phyloP scores from a whole-genome alignment of 2,329 filamentous ascomycete genomes.

The Fusarium metavorans region DNA sequence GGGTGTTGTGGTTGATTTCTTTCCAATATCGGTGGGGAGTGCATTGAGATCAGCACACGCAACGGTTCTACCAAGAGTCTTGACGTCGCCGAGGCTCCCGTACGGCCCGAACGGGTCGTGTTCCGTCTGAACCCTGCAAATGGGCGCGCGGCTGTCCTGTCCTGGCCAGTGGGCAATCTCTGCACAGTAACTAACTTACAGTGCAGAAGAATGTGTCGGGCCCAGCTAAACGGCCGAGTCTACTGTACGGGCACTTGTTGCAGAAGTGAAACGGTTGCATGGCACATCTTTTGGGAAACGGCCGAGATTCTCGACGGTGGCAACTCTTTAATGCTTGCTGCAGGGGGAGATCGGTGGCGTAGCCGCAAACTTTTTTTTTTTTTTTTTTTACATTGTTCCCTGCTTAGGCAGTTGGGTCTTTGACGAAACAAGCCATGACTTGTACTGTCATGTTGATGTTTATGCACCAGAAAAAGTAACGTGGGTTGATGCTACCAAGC shows the following conservation, averaged over 20 bases:
- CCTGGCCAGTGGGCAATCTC: neutral
- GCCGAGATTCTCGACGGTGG: constrained; percentile 9
- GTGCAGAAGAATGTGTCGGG: constrained; percentile 5
- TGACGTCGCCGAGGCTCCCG: constrained; percentile 3
- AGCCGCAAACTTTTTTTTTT: constrained; percentile 12
- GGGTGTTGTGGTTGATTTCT: neutral
- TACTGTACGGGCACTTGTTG: neutral
- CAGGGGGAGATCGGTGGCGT: constrained; percentile 34
- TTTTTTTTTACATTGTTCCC: constrained; percentile 14
- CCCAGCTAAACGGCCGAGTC: neutral
- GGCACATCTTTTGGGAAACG: constrained; percentile 2
- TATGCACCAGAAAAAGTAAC: neutral
- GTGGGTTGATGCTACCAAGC: neutral
- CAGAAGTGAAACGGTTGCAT: constrained; percentile 8
- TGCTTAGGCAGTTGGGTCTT: constrained; percentile 7
- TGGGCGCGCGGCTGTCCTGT: neutral
- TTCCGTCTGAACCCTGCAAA: constrained; percentile 28
- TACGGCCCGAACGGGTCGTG: constrained; percentile 27
- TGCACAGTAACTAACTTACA: neutral
- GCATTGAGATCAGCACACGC: constrained; percentile 25
- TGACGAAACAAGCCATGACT: neutral
- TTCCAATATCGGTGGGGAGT: constrained; percentile 2
- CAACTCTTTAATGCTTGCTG: constrained; percentile 8
- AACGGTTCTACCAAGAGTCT: constrained; percentile 1
- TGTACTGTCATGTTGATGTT: neutral